These are phyloP conservation scores for Staphylotrichum tortipilum DNA, from an alignment of 495 filamentous ascomycete genomes.

Conservation along the genomic window DNA sequence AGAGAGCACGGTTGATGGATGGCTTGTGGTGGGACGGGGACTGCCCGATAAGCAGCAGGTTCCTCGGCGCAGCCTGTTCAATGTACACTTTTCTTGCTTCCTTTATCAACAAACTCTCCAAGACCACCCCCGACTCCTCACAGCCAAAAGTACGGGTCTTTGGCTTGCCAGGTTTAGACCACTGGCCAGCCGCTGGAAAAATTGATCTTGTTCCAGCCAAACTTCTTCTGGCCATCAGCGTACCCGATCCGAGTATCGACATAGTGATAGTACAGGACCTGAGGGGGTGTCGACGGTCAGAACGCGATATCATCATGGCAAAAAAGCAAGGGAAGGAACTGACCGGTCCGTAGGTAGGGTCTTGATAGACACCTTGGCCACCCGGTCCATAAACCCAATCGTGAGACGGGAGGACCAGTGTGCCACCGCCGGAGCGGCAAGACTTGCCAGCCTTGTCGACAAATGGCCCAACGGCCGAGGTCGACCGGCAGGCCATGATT, in stretches of 20 bases:
- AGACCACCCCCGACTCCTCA: too few relatives aligned
- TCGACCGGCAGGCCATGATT: conserved; percentile 54
- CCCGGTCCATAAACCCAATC: conserved; percentile 61
- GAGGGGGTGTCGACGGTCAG: neutral
- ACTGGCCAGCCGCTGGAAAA: conserved; percentile 63
- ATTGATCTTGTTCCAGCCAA: conserved; percentile 59
- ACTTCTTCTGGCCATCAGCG: conserved; percentile 53
- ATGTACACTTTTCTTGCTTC: too few relatives aligned
- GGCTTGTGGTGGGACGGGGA: too few relatives aligned
- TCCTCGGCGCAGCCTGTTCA: too few relatives aligned
- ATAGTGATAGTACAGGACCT: conserved; percentile 68
- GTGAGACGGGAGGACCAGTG: conserved; percentile 52
- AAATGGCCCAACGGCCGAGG: conserved; percentile 44
- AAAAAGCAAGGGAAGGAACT: conserved; percentile 11
- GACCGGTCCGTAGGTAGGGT: conserved; percentile 27
- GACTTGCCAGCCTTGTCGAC: conserved; percentile 50
- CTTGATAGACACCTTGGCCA: conserved; percentile 47
- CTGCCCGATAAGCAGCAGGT: too few relatives aligned
- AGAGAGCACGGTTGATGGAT: neutral
- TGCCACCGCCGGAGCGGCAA: conserved; percentile 54
- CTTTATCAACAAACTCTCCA: too few relatives aligned
- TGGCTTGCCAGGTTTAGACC: conserved; percentile 18
- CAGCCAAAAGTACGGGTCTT: too few relatives aligned
- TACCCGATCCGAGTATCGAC: conserved; percentile 55
- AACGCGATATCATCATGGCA: neutral